A percentile compares a stretch with the other conserved stretches of the same genome.
phyloP scores from a whole-genome alignment of 1,139 yeast species.

The Yamadazyma dushanensis region DNA sequence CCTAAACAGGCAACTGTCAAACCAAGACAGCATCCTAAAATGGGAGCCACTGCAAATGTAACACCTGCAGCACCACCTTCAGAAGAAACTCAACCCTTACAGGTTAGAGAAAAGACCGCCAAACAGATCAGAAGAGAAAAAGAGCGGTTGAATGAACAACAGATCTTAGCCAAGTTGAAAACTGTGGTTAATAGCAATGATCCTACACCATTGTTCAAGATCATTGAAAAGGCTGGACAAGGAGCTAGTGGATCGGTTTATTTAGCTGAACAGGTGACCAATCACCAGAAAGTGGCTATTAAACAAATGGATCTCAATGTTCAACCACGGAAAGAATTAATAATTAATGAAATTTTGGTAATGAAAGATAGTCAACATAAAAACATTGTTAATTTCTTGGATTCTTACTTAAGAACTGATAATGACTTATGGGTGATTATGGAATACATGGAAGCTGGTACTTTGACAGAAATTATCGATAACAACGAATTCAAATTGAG shows the following conservation, averaged over 20 bases:
- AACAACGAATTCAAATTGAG: slow-evolving; percentile 64
- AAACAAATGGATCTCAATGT: slow-evolving; percentile 93
- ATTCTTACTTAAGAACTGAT: slow-evolving; percentile 43
- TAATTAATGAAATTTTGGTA: slow-evolving; percentile 56
- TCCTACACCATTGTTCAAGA: slow-evolving; percentile 82
- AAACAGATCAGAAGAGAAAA: slow-evolving; percentile 56
- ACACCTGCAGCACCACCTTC: slow-evolving; percentile 2
- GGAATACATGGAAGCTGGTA: slow-evolving; percentile 90
- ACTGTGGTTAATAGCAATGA: slow-evolving; percentile 82
- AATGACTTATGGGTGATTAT: slow-evolving; percentile 81
- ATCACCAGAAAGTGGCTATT: slow-evolving; percentile 66
- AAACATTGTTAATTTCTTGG: slow-evolving; percentile 49
- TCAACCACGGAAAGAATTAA: slow-evolving; percentile 92
- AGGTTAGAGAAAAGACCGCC: slow-evolving; percentile 29
- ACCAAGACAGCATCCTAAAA: slow-evolving; percentile 5
- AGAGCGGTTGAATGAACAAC: slow-evolving; percentile 82
- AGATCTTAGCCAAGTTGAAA: slow-evolving; percentile 78
- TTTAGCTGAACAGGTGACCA: slow-evolving; percentile 67
- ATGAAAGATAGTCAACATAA: slow-evolving; percentile 52
- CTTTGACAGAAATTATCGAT: slow-evolving; percentile 85
- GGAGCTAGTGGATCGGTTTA: slow-evolving; percentile 98
- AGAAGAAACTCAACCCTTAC: slow-evolving; percentile 7
- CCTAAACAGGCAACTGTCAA: background rate
- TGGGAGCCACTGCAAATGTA: slow-evolving; percentile 4
- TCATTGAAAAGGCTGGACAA: slow-evolving; percentile 96